Evolutionary conservation across 2,329 filamentous ascomycete species (phyloP).

Genomic region (Fusarium armeniacum): DNA sequence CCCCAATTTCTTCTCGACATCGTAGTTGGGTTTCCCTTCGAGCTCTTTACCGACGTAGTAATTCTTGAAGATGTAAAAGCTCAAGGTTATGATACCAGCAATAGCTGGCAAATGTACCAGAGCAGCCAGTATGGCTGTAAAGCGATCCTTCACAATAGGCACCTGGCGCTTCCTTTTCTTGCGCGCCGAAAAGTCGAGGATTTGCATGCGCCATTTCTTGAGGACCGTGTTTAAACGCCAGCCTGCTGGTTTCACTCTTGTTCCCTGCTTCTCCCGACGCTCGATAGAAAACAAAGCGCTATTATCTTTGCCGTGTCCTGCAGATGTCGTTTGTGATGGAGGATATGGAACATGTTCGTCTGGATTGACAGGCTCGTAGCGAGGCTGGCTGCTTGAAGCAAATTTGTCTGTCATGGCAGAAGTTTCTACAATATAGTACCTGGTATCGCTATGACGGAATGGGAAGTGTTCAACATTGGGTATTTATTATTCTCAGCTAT

Average conservation of each 20-base stretch:
- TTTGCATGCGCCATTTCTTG: slow-evolving; percentile 41
- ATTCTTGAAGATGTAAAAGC: slow-evolving; percentile 45
- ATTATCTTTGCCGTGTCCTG: background rate
- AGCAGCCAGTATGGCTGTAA: slow-evolving; percentile 32
- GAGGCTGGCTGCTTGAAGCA: slow-evolving; percentile 11
- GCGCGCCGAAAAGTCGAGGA: slow-evolving; percentile 10
- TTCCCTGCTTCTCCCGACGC: background rate
- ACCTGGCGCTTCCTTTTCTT: slow-evolving; percentile 25
- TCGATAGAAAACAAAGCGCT: background rate
- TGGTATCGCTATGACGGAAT: too few species aligned
- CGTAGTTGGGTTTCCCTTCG: slow-evolving; percentile 33
- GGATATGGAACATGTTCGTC: slow-evolving; percentile 21
- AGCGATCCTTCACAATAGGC: slow-evolving; percentile 40
- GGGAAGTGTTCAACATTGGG: background rate
- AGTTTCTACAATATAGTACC: background rate
- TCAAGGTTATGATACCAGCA: slow-evolving; percentile 33
- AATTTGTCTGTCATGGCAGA: slow-evolving; percentile 12
- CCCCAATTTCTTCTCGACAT: slow-evolving; percentile 41
- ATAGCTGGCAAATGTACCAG: slow-evolving; percentile 40
- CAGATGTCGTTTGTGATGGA: background rate
- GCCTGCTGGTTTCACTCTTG: slow-evolving; percentile 2
- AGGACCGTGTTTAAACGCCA: slow-evolving; percentile 35
- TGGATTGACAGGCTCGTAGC: slow-evolving; percentile 33
- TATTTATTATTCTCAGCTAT: background rate
- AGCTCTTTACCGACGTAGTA: slow-evolving; percentile 46